These are phyloP conservation scores for Clavispora vitiphila DNA, from an alignment of 805 yeast species.

Conservation along the genomic window DNA sequence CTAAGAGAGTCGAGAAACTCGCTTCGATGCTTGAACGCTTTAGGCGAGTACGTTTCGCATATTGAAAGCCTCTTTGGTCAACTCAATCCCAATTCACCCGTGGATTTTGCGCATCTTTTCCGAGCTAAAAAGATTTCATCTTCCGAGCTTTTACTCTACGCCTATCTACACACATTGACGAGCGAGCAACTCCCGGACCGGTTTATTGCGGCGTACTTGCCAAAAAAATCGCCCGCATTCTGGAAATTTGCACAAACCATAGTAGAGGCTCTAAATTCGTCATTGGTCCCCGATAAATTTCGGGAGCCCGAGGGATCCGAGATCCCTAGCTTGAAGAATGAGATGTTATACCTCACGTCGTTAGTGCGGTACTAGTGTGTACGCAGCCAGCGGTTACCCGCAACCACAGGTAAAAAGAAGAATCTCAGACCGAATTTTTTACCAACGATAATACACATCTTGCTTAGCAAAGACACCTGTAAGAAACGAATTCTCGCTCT, in stretches of 20 bases:
- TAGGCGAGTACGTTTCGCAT: constrained; percentile 18
- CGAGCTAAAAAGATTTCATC: constrained; percentile 15
- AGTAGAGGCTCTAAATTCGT: constrained; percentile 10
- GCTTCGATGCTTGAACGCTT: constrained; percentile 25
- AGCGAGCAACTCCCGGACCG: constrained; percentile 34
- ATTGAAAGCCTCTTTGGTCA: constrained; percentile 14
- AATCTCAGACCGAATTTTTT: background rate
- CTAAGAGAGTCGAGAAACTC: constrained; percentile 31
- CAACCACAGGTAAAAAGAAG: background rate
- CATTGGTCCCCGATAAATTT: constrained; percentile 9
- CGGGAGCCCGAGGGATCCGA: constrained; percentile 24
- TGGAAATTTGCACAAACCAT: constrained; percentile 11
- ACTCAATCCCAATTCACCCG: constrained; percentile 10
- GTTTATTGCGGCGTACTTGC: constrained; percentile 33
- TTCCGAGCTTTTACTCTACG: constrained; percentile 35
- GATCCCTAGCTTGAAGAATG: constrained; percentile 33
- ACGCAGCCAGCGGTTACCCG: background rate
- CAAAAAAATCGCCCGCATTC: constrained; percentile 26
- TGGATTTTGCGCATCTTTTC: constrained; percentile 14
- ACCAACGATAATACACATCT: background rate
- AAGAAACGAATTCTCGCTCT: too few relatives aligned
- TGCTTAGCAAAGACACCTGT: background rate
- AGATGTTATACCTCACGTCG: constrained; percentile 14
- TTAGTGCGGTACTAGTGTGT: background rate
- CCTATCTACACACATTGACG: constrained; percentile 33